Evolutionary conservation across 768 basidiomycete species (phyloP), one percentile per base, ranked within the genome.

Genomic region (Hebeloma cylindrosporum): DNA sequence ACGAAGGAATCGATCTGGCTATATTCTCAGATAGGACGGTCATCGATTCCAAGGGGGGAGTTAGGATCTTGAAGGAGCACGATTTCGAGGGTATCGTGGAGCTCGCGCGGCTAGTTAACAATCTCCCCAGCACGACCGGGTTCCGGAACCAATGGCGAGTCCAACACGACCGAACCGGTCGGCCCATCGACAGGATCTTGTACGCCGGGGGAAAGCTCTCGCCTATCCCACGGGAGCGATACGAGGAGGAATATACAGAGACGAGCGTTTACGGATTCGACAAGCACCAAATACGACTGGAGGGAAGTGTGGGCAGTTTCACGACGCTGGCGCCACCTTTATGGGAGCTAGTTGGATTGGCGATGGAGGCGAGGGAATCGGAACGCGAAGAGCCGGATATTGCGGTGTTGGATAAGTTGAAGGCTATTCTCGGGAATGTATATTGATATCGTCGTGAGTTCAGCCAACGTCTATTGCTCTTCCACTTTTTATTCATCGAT

Each of bases 1-100:
- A 54, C 11, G 60, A 66, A 33, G 68, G 68, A 7, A 66, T 72
- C 41, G 64, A 66, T 0, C 57, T 71, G 20, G 65, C 68, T 4
- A 40, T 72, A 1, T 72, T 69, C 48, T 25, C 41, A 21, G 51
- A 51, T 10, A 27, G 50, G 18, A 45, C 47, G 27, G 62, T 65
- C 1, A 58, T 72, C 9, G 66, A 70, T 42, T 56, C 64, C 1
- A 29, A 61, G 5, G 70, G 69, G 0, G 53, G 56, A 23, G 60
- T 66, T 1, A 48, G 62, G 2, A 14, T 55, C 30, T 48, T 69
- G 16, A 22, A 47, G 8, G 44, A 62, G 7, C 42, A 48, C 21
- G 67, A 70, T 43, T 58, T 60, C 27, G 14, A 41, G 3, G 62
- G 60, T n/a, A 52, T 72, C 16, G 29, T 5, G 7, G 38, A 22